Base-by-base conservation (phyloP, 2,329 filamentous ascomycete genomes). In the Fusarium annulatum region DNA sequence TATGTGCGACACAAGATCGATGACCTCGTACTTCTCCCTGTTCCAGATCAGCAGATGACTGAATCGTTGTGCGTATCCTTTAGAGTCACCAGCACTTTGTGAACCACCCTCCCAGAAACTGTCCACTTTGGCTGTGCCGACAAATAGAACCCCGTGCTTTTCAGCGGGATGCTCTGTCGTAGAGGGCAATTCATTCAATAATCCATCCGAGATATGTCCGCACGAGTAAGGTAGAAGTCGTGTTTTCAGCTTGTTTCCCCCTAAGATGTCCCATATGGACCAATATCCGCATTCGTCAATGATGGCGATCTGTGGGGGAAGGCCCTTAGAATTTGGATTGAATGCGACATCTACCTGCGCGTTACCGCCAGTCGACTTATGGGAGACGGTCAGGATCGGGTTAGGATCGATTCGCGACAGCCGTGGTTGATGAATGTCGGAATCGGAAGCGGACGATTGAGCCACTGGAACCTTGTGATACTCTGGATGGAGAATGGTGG, bases 261-360 rank as follows among this genome's bases (percentile, higher is more conserved):
- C 84, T 18, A 76, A 73, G 30, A 92, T 82, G 68, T 92, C 86
- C 90, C 91, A 94, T 8, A 94, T 80, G 48, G 85, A 90, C 93
- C 93, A 95, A 64, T 84, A 85, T 3, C 92, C 92, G 39, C 82
- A 82, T 58, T 89, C 85, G 75, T 95, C 91, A 23, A 95, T 84
- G 33, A 94, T 84, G 21, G 86, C 91, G 59, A 95, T 82, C 75
- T 93, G 91, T 3, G 89, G 87, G 85, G 88, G 79, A 82, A 88
- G 72, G 65, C 82, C 78, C 23, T 67, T 72, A 9, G 77, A 77
- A 8, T 81, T 80, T 1, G 91, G 88, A 71, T 91, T 92, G 79
- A 95, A 93, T 0, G 88, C 81, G 7, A 93, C 84, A 80, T 95
- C 91, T 0, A 86, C 86, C 75, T 93, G 91, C 2, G 85, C 78